These are phyloP conservation scores for Thraustochytrium sp. DNA, from an alignment of 352 stramenopile genomes.

Conservation along the genomic window DNA sequence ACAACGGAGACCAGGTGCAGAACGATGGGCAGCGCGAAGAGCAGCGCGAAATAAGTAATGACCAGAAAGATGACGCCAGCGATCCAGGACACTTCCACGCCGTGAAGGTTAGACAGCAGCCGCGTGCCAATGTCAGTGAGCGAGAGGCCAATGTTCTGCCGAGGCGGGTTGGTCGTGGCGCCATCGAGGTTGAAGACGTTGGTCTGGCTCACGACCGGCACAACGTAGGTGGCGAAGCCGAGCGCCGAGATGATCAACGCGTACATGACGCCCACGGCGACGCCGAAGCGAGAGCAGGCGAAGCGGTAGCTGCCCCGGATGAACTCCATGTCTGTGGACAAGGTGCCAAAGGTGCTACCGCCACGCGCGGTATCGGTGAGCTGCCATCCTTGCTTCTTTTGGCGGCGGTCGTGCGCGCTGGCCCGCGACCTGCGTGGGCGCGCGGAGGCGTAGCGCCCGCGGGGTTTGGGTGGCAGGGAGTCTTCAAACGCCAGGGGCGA, in stretches of 20 bases:
- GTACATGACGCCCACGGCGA: neutral
- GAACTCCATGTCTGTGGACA: conserved; percentile 38
- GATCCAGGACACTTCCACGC: neutral
- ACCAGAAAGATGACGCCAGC: neutral
- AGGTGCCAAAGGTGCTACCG: neutral
- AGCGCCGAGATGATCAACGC: neutral
- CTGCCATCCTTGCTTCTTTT: neutral
- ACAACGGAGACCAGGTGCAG: conserved; percentile 3
- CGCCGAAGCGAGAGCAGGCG: neutral
- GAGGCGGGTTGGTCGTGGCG: neutral
- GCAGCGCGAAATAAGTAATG: neutral
- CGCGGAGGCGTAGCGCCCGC: no score
- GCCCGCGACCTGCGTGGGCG: no score
- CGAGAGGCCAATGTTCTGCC: neutral
- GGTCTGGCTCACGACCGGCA: neutral
- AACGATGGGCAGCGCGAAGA: neutral
- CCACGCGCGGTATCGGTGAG: neutral
- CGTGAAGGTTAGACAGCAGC: neutral
- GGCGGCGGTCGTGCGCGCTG: no score
- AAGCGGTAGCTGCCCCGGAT: conserved; percentile 4
- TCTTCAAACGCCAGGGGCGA: no score
- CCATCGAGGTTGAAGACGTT: neutral
- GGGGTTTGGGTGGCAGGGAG: no score
- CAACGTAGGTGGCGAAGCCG: neutral
- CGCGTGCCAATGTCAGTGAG: neutral